These are phyloP conservation scores for Nitzschia sp. DNA, from an alignment of 108 stramenopile genomes.

Conservation along the genomic window DNA sequence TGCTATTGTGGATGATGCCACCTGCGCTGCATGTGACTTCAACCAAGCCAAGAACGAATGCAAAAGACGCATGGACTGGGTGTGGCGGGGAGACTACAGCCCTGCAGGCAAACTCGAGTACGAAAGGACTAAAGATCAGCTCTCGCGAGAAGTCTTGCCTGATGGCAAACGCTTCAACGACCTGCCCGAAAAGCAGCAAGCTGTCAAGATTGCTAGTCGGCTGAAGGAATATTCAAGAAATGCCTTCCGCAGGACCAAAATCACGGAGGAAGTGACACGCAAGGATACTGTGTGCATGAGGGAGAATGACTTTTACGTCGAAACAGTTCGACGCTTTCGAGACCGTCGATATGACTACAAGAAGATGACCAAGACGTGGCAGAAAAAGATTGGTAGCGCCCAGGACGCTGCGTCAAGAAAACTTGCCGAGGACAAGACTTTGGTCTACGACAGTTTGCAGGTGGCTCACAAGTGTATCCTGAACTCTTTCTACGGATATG, in stretches of 20 bases:
- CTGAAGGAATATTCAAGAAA: constrained; percentile 94
- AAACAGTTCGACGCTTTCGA: constrained; percentile 97
- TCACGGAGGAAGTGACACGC: constrained; percentile 91
- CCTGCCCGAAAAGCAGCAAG: constrained; percentile 80
- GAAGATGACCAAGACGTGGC: constrained; percentile 94
- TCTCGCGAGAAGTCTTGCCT: constrained; percentile 71
- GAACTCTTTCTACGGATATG: constrained; percentile 92
- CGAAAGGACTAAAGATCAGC: constrained; percentile 87
- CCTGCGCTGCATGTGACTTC: constrained; percentile 97
- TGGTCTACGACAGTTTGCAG: constrained; percentile 98
- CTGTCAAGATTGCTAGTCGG: constrained; percentile 69
- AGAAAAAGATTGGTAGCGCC: constrained; percentile 84
- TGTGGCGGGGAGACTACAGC: constrained; percentile 97
- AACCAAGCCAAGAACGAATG: constrained; percentile 93
- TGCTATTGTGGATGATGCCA: constrained; percentile 94
- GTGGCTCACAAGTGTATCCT: constrained; percentile 99
- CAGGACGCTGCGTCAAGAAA: constrained; percentile 86
- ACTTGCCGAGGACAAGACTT: constrained; percentile 88
- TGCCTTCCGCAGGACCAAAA: constrained; percentile 96
- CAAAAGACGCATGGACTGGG: constrained; percentile 98
- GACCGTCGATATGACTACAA: constrained; percentile 99
- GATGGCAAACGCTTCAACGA: constrained; percentile 81
- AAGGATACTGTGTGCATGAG: constrained; percentile 97
- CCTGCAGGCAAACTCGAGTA: constrained; percentile 89
- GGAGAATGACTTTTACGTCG: constrained; percentile 99